Conservation (phyloP, 1,284 basidiomycete genomes). For the Boletus holoroseus region DNA sequence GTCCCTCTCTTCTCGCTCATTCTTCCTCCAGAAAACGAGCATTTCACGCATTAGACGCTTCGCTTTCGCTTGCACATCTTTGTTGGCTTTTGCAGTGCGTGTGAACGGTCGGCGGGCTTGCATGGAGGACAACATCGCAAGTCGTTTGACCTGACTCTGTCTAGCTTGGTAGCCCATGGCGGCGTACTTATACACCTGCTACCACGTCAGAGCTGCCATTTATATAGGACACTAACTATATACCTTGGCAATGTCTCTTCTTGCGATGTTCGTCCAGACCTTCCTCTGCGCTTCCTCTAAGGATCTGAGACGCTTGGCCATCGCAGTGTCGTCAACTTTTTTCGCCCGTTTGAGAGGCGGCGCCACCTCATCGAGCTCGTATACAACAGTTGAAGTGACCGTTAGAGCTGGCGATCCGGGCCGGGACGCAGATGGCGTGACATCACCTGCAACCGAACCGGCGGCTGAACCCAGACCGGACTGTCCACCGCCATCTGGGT, state of each 20-base stretch:
- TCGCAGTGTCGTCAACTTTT: slow-evolving; percentile 64
- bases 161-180: slow-evolving; percentile 59
- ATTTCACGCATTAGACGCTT: slow-evolving; percentile 91
- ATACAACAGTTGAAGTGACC: slow-evolving; percentile 53
- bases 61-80: slow-evolving; percentile 84
- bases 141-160: slow-evolving; percentile 67
- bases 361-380: slow-evolving; percentile 62
- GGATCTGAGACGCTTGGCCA: slow-evolving; percentile 67
- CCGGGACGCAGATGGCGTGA: slow-evolving; percentile 51
- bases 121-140: slow-evolving; percentile 71
- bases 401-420: slow-evolving; percentile 58
- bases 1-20: slow-evolving; percentile 94
- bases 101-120: slow-evolving; percentile 78
- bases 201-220: slow-evolving; percentile 14
- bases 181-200: slow-evolving; percentile 77
- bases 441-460: slow-evolving; percentile 53
- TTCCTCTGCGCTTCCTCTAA: slow-evolving; percentile 81
- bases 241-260: slow-evolving; percentile 79
- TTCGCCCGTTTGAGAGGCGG: slow-evolving; percentile 69
- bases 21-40: slow-evolving; percentile 97
- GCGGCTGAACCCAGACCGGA: slow-evolving; percentile 50
- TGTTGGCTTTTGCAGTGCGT: slow-evolving; percentile 78
- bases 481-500: slow-evolving; percentile 43
- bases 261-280: slow-evolving; percentile 82
- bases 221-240: slow-evolving; percentile 4